Conservation (phyloP, 352 stramenopile species). For the Elongisporangium prolatum region DNA sequence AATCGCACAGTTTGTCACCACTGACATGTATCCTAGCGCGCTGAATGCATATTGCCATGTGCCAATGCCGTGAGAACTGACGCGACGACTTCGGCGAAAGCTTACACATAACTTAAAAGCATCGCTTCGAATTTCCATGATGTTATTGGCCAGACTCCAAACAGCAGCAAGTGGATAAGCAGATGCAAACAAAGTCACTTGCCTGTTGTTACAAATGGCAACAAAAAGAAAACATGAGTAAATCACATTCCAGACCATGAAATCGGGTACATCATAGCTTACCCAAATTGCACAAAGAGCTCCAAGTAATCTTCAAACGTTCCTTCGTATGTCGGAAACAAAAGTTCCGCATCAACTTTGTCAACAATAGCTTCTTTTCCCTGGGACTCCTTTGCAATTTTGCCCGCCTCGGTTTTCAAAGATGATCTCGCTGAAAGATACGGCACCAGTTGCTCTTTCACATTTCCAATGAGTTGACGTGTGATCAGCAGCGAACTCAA, state of each 20-base stretch:
- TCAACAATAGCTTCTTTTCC: slow-evolving; percentile 41
- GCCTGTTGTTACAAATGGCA: slow-evolving; percentile 43
- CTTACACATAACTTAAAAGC: slow-evolving; percentile 92
- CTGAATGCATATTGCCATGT: slow-evolving; percentile 92
- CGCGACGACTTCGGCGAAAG: slow-evolving; percentile 67
- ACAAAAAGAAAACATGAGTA: slow-evolving; percentile 4
- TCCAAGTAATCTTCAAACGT: slow-evolving; percentile 95
- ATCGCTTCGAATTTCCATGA: slow-evolving; percentile 94
- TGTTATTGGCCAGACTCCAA: slow-evolving; percentile 92
- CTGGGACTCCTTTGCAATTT: slow-evolving; percentile 60
- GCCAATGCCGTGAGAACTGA: slow-evolving; percentile 79
- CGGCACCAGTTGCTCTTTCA: slow-evolving; percentile 75
- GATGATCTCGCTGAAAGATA: slow-evolving; percentile 76
- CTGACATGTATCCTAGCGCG: slow-evolving; percentile 87
- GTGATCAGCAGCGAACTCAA: slow-evolving; percentile 83
- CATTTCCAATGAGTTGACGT: slow-evolving; percentile 72
- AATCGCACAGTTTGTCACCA: slow-evolving; percentile 94
- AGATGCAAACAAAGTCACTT: slow-evolving; percentile 93
- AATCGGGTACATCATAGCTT: slow-evolving; percentile 18
- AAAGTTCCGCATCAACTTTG: slow-evolving; percentile 73
- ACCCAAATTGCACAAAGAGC: slow-evolving; percentile 91
- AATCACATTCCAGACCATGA: slow-evolving; percentile 3
- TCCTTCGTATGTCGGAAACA: slow-evolving; percentile 79
- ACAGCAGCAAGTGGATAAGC: slow-evolving; percentile 91
- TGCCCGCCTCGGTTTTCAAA: slow-evolving; percentile 78